Evolutionary conservation across 768 basidiomycete genomes (phyloP).

Genomic region (Scleroderma citrinum): DNA sequence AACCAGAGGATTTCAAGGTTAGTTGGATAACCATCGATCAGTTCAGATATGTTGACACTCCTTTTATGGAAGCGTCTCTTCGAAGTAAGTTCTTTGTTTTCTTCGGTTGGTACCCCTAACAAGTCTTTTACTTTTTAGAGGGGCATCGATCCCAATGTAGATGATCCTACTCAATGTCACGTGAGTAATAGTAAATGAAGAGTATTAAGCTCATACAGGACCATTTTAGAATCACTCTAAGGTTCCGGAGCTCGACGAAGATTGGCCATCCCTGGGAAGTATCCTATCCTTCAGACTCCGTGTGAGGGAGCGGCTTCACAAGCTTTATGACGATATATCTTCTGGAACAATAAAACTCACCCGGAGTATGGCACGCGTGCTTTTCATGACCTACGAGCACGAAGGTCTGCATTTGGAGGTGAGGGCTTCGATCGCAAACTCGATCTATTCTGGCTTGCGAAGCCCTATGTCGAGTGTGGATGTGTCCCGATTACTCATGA

Average conservation of each 20-base stretch:
- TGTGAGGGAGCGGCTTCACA: slow-evolving; percentile 65
- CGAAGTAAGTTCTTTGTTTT: slow-evolving; percentile 47
- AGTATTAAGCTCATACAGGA: background rate
- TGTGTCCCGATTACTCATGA: background rate
- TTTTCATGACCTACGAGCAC: slow-evolving; percentile 91
- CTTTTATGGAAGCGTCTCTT: slow-evolving; percentile 55
- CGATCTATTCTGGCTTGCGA: background rate
- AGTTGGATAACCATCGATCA: slow-evolving; percentile 6
- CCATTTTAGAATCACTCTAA: slow-evolving; percentile 71
- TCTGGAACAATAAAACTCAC: slow-evolving; percentile 45
- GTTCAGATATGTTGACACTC: slow-evolving; percentile 4
- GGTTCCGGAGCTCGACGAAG: slow-evolving; percentile 72
- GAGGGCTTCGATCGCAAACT: background rate
- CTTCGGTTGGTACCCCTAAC: too few relatives aligned
- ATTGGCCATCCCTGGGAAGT: slow-evolving; percentile 74
- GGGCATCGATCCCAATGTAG: slow-evolving; percentile 93
- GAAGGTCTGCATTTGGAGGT: slow-evolving; percentile 85
- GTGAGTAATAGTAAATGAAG: slow-evolving; percentile 36
- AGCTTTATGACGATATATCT: slow-evolving; percentile 68
- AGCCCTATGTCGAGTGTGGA: background rate
- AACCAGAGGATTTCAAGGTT: slow-evolving; percentile 78
- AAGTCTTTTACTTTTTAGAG: too few relatives aligned
- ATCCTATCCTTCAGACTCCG: slow-evolving; percentile 77
- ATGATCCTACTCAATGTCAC: slow-evolving; percentile 83
- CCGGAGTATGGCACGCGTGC: slow-evolving; percentile 65